Percentiles rank a stretch among this genome's conserved stretches.
Conservation (phyloP, 805 yeast genomes). For the Blastobotrys americana region DNA sequence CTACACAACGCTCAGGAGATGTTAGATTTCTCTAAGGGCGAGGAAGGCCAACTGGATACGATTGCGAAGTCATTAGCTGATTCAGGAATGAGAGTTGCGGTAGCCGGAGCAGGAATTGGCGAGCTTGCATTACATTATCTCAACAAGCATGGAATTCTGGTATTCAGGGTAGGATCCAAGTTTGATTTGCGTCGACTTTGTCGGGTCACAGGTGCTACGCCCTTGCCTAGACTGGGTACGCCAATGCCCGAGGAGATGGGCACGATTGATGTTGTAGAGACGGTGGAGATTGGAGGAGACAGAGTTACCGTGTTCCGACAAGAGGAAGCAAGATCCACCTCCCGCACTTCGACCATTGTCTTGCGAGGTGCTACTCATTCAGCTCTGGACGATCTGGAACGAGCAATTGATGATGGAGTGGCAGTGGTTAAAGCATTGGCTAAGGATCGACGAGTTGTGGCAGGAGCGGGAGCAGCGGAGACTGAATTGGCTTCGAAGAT, state of each 20-base stretch:
- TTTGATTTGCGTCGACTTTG: slow-evolving; percentile 90
- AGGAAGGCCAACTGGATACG: slow-evolving; percentile 85
- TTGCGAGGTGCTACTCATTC: slow-evolving; percentile 96
- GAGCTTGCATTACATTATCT: slow-evolving; percentile 89
- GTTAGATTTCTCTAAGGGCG: slow-evolving; percentile 94
- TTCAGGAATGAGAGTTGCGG: slow-evolving; percentile 77
- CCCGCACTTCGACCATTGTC: slow-evolving; percentile 87
- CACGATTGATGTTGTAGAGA: slow-evolving; percentile 74
- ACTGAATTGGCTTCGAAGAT: slow-evolving; percentile 76
- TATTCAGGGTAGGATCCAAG: slow-evolving; percentile 84
- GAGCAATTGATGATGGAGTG: slow-evolving; percentile 97
- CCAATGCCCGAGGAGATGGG: slow-evolving; percentile 96
- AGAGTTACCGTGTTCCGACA: slow-evolving; percentile 92
- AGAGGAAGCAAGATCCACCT: slow-evolving; percentile 37
- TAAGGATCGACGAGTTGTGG: slow-evolving; percentile 70
- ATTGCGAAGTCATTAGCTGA: slow-evolving; percentile 75
- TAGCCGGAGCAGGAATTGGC: slow-evolving; percentile 94
- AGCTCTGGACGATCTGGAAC: slow-evolving; percentile 86
- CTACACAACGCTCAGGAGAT: slow-evolving; percentile 94
- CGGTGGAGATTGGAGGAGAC: slow-evolving; percentile 95
- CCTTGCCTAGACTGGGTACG: slow-evolving; percentile 87
- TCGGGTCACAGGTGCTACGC: slow-evolving; percentile 96
- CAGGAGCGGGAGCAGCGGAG: slow-evolving; percentile 97
- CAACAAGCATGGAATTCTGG: slow-evolving; percentile 77
- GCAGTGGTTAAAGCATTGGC: slow-evolving; percentile 83